These are phyloP conservation scores for Pichia norvegensis DNA, from an alignment of 1,139 yeast species.

Conservation along the genomic window DNA sequence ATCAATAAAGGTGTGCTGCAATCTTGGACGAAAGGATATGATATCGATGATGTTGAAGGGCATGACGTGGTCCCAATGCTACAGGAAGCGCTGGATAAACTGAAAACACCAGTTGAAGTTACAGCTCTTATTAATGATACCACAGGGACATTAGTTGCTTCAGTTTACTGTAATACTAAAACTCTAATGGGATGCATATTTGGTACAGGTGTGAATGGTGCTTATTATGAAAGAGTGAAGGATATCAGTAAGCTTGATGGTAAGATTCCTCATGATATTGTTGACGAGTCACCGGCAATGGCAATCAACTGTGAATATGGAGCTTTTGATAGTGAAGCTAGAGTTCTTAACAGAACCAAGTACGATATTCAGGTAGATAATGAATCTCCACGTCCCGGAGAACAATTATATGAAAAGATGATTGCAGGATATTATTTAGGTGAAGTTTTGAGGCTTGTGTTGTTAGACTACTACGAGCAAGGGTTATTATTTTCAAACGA, in stretches of 20 bases:
- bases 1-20: conserved; percentile 83
- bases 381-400: conserved; percentile 93
- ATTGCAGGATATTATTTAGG: conserved; percentile 95
- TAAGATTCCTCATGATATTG: conserved; percentile 53
- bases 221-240: conserved; percentile 74
- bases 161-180: conserved; percentile 81
- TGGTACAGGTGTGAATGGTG: conserved; percentile 98
- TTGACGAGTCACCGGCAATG: conserved; percentile 54
- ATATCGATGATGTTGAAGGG: conserved; percentile 90
- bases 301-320: conserved; percentile 99
- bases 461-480: conserved; percentile 62
- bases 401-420: conserved; percentile 95
- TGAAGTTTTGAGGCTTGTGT: conserved; percentile 75
- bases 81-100: conserved; percentile 60
- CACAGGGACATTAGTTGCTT: conserved; percentile 94
- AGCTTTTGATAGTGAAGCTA: conserved; percentile 88
- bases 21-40: conserved; percentile 98
- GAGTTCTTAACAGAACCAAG: conserved; percentile 78
- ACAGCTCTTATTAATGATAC: conserved; percentile 95
- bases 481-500: conserved; percentile 57
- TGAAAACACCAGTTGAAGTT: conserved; percentile 69
- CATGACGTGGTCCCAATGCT: conserved; percentile 89
- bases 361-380: conserved; percentile 75
- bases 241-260: conserved; percentile 83
- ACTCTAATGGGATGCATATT: conserved; percentile 93